A percentile compares a stretch with the other conserved stretches of the same genome.
Conservation (phyloP, 148 eudicot genomes). For the Hydrangea macrophylla region DNA sequence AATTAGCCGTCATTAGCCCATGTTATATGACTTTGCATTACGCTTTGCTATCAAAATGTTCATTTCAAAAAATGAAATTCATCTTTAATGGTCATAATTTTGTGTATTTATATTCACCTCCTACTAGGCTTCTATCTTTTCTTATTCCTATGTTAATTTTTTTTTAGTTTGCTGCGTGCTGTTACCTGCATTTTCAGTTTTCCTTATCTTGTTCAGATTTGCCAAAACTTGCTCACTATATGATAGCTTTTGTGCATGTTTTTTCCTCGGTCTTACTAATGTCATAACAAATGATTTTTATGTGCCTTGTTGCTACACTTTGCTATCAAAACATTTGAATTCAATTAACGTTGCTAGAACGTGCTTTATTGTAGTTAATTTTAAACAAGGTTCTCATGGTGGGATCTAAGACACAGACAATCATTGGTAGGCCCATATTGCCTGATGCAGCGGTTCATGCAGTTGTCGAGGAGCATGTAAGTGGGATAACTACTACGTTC, state of each 20-base stretch:
- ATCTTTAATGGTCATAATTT: not conserved
- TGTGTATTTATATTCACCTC: not conserved
- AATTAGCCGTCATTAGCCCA: too few relatives aligned
- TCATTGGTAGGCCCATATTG: conserved; percentile 84
- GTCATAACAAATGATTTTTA: not conserved
- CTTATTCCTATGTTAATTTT: too few relatives aligned
- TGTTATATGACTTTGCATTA: not conserved
- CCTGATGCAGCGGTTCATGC: conserved; percentile 89
- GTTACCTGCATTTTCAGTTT: too few relatives aligned
- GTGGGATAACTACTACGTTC: conserved; percentile 5
- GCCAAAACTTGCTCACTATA: not conserved
- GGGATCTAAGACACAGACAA: conserved; percentile 79
- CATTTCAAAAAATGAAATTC: not conserved
- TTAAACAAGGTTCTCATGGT: conserved; percentile 81
- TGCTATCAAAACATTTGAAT: too few relatives aligned
- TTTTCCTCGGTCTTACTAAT: not conserved
- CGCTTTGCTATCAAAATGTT: not conserved
- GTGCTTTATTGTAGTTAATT: conserved; percentile 55
- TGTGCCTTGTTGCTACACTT: too few relatives aligned
- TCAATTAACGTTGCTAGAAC: conserved; percentile 1
- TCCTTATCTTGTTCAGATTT: not conserved
- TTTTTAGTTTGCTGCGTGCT: too few relatives aligned
- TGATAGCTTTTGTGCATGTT: not conserved
- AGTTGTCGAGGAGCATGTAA: conserved; percentile 97
- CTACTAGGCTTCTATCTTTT: not conserved